Percentiles rank a stretch among this genome's conserved stretches.
Conservation (phyloP, 345 rosid species). For the Populus pruinosa region DNA sequence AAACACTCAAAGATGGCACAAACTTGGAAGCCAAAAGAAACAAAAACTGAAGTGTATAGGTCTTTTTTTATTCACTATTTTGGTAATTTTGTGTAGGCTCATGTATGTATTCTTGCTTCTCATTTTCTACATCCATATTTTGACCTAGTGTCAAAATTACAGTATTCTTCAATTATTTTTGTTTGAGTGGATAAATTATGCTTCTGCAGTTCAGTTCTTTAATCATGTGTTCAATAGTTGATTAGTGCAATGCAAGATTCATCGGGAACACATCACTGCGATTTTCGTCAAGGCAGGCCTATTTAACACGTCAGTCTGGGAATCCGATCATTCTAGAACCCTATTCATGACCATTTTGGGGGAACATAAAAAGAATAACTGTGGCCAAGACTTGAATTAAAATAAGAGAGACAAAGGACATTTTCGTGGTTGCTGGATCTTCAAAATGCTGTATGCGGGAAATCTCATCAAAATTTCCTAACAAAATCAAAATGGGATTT, state of each 20-base stretch:
- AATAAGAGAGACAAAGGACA: too few relatives aligned
- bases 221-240: not conserved
- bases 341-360: not conserved
- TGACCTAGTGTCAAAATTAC: not conserved
- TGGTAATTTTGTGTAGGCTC: conserved; percentile 6
- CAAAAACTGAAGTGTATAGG: conserved; percentile 52
- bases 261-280: too few relatives aligned
- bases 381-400: not conserved
- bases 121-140: not conserved
- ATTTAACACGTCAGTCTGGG: not conserved
- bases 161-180: not conserved
- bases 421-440: not conserved
- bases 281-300: not conserved
- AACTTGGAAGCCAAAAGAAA: conserved; percentile 64
- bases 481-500: not conserved
- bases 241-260: not conserved
- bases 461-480: not conserved
- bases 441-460: not conserved
- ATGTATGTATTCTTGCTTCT: not conserved
- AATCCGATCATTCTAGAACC: not conserved
- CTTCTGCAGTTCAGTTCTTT: not conserved
- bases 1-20: conserved; percentile 85
- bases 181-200: conserved; percentile 6
- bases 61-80: not conserved
- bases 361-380: not conserved